Evolutionary conservation across 805 yeast genomes (phyloP), one percentile per base, ranked within the genome.

Genomic region (Dipodascus geniculatus): DNA sequence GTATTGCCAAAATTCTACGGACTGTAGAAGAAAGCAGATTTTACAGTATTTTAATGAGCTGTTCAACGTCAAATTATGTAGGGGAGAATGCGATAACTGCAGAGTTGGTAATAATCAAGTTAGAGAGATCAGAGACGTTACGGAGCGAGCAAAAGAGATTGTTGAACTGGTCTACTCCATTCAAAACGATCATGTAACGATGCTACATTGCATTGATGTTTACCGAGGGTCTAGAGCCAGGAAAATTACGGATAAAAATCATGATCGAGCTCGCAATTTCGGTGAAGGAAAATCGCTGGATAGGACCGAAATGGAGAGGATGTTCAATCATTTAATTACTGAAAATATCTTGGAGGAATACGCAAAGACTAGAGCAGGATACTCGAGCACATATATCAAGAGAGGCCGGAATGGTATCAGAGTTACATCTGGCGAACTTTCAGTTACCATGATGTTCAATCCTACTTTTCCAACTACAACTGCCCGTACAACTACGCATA

Each of bases 1-100:
- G 63, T 93, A 88, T 65, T 91, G 98, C 69, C 96, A 90, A 57
- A 91, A 93, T 66, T 75, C 77, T 9, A 82, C 90, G 2, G 97
- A 90, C 66, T 93, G 99, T 66, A 78, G 99, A 54, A 76, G 98
- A 57, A 79, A 82, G 61, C 90, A 89, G 60, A 96, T 93, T 2
- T 72, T 93, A 52, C 91, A 87, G 52, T 93, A 90, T 64, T 93
- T 93, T 70, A 86, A 87, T 67, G 99, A 93, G 65, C 71, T 70
- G 3, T 90, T 91, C 64, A 79, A 86, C 56, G 74, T 85, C 8
- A 70, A 66, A 22, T 70, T 75, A 17, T 93, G 99, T 65, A 66
- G 71, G 14, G 78, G 79, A 56, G 77, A 80, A 57, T 93, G 99
- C 72, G 99, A 93, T 69, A 89, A 89, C 64, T 91, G 99, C 72